These are phyloP conservation scores for Porogramme epimiltina DNA, from an alignment of 1,284 basidiomycete genomes.

Conservation along the genomic window DNA sequence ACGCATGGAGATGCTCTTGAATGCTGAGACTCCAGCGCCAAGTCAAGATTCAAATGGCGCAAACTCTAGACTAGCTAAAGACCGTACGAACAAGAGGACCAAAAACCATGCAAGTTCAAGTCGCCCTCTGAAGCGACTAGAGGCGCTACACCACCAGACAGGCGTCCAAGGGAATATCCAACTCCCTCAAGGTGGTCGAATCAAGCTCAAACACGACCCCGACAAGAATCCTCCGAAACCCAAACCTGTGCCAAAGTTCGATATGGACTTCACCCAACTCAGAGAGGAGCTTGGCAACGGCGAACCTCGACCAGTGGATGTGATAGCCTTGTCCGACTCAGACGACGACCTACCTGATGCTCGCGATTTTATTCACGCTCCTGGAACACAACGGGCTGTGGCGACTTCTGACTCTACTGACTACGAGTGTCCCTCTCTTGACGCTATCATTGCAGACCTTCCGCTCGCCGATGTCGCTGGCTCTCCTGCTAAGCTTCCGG, in stretches of 20 bases:
- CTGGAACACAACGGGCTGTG: slow-evolving; percentile 1
- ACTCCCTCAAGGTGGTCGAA: slow-evolving; percentile 42
- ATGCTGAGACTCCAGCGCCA: slow-evolving; percentile 3
- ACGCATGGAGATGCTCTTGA: slow-evolving; percentile 24
- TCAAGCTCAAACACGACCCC: slow-evolving; percentile 43
- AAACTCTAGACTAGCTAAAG: background rate
- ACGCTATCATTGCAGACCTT: slow-evolving; percentile 35
- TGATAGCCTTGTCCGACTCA: slow-evolving; percentile 26
- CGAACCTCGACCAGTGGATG: slow-evolving; percentile 10
- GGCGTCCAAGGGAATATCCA: slow-evolving; percentile 43
- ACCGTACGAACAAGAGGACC: background rate
- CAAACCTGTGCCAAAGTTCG: slow-evolving; percentile 46
- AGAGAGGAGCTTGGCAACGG: slow-evolving; percentile 29
- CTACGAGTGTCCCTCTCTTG: slow-evolving; percentile 42
- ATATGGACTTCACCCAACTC: slow-evolving; percentile 53
- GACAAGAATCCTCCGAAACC: slow-evolving; percentile 12
- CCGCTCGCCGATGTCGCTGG: background rate
- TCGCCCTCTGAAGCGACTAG: slow-evolving; percentile 41
- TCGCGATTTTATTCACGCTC: slow-evolving; percentile 34
- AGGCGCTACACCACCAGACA: slow-evolving; percentile 46
- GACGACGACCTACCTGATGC: slow-evolving; percentile 50
- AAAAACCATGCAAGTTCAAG: slow-evolving; percentile 29
- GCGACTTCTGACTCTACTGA: slow-evolving; percentile 25
- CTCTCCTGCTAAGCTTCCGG: no score
- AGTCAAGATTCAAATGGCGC: background rate